These are phyloP conservation scores for Elaphomyces granulatus DNA, from an alignment of 495 filamentous ascomycete genomes.

Conservation along the genomic window DNA sequence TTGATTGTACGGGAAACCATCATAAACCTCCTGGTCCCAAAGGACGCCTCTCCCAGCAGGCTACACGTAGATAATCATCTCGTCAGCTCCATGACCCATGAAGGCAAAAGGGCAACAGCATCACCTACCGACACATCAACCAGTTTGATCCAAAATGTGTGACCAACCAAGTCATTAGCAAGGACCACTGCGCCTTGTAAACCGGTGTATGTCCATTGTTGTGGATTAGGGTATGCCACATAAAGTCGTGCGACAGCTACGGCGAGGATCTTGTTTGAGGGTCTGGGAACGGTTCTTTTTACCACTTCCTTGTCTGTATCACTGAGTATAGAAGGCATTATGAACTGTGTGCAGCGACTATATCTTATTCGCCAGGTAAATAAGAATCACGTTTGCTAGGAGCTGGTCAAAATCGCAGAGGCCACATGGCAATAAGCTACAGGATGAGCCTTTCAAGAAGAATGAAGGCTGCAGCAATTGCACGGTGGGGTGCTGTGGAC, in stretches of 20 bases:
- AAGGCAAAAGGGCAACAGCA: too few species aligned
- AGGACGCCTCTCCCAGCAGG: constrained; percentile 74
- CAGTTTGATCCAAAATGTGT: constrained; percentile 93
- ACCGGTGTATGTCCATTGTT: constrained; percentile 88
- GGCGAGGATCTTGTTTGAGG: constrained; percentile 88
- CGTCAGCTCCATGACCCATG: constrained; percentile 13
- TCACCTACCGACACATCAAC: constrained; percentile 83
- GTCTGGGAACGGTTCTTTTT: constrained; percentile 77
- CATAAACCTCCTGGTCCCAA: constrained; percentile 97
- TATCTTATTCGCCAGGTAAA: too few species aligned
- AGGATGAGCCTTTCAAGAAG: too few species aligned
- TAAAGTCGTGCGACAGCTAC: constrained; percentile 90
- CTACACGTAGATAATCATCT: constrained; percentile 26
- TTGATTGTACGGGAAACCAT: constrained; percentile 85
- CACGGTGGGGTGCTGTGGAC: too few species aligned
- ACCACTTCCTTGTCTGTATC: constrained; percentile 90
- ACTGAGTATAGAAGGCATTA: constrained; percentile 79
- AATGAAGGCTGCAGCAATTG: too few species aligned
- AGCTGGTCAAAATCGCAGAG: too few species aligned
- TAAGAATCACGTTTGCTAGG: too few species aligned
- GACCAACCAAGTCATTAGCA: constrained; percentile 83
- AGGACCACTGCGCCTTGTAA: constrained; percentile 88
- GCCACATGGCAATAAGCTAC: too few species aligned
- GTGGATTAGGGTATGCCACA: constrained; percentile 73
- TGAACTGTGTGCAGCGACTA: too few species aligned